Percentiles rank a stretch among this genome's conserved stretches.
phyloP scores from a whole-genome alignment of 2,329 filamentous ascomycete species.

The Fusarium sp. region DNA sequence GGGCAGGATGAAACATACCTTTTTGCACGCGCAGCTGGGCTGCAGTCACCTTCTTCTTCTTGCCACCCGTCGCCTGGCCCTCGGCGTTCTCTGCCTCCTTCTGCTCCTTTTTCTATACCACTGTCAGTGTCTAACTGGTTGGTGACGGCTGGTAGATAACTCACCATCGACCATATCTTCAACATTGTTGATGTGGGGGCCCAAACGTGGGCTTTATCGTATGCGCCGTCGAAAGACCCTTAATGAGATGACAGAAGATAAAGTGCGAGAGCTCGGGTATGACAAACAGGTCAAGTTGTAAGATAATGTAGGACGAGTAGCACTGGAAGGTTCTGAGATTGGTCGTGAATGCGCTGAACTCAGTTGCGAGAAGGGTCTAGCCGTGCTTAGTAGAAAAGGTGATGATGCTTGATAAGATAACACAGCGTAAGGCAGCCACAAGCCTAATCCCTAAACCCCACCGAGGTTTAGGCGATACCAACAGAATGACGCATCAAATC shows the following conservation, averaged over 20 bases:
- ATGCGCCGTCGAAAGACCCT: slow-evolving; percentile 9
- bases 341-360: slow-evolving; percentile 17
- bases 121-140: slow-evolving; percentile 27
- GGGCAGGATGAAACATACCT: slow-evolving; percentile 66
- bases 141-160: not conserved
- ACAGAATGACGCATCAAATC: slow-evolving; percentile 1
- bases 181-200: slow-evolving; percentile 74
- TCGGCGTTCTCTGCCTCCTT: slow-evolving; percentile 91
- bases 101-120: slow-evolving; percentile 88
- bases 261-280: not conserved
- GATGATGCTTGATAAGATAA: slow-evolving; percentile 49
- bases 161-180: slow-evolving; percentile 99
- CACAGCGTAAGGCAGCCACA: slow-evolving; percentile 43
- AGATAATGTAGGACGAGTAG: not conserved
- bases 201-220: slow-evolving; percentile 40
- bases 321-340: slow-evolving; percentile 1
- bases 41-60: slow-evolving; percentile 99
- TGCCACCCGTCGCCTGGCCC: slow-evolving; percentile 74
- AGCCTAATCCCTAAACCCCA: slow-evolving; percentile 22
- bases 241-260: not conserved
- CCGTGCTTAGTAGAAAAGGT: slow-evolving; percentile 41
- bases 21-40: slow-evolving; percentile 96
- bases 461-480: slow-evolving; percentile 42
- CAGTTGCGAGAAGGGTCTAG: slow-evolving; percentile 33
- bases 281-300: not conserved